Base-by-base conservation (phyloP, 2,329 filamentous ascomycete species). In the Orbilia blumenaviensis region DNA sequence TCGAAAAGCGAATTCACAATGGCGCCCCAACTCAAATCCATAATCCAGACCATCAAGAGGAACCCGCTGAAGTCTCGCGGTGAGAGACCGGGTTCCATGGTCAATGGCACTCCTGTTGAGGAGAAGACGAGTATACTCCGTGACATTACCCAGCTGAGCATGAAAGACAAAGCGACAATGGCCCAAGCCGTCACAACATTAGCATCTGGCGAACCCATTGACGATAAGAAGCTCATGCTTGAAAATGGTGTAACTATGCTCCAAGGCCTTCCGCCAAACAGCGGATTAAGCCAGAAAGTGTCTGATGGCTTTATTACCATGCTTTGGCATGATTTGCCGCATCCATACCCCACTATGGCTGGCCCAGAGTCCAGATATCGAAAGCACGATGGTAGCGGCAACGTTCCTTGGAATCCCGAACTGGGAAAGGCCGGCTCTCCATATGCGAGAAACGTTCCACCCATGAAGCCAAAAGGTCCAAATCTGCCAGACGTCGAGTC, bases 391-490 rank as follows among this genome's bases (percentile, higher is more conserved):
- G 85, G 85, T 3, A 81, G 84, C 36, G 81, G 81, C 18, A 86
- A 86, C 78, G 91, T 89, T 79, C 85, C 89, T 58, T 83, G 88
- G 21, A 84, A 87, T 79, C 90, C 90, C 3, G 84, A 88, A 66
- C 83, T 92, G 38, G 90, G 90, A 2, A 86, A 85, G 38, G 89
- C 90, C 9, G 87, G 87, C 9, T 88, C 88, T 18, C 86, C 89
- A 0, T 92, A 92, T 80, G 90, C 90, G 32, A 87, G 90, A 78
- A 88, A 89, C 0, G 88, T 91, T 8, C 84, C 84, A 16, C 84
- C 85, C 0, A 78, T 82, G 76, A 85, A 85, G 78, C 82, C 85
- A 3, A 86, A 87, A 80, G 85, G 85, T n/a, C 83, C 82, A n/a
- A 84, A 84, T 78, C 80, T 86, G 16, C 85, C 85, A 42, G 84